Conservation (phyloP, 192 early-diverging fungal genomes). For the Podila horticola region DNA sequence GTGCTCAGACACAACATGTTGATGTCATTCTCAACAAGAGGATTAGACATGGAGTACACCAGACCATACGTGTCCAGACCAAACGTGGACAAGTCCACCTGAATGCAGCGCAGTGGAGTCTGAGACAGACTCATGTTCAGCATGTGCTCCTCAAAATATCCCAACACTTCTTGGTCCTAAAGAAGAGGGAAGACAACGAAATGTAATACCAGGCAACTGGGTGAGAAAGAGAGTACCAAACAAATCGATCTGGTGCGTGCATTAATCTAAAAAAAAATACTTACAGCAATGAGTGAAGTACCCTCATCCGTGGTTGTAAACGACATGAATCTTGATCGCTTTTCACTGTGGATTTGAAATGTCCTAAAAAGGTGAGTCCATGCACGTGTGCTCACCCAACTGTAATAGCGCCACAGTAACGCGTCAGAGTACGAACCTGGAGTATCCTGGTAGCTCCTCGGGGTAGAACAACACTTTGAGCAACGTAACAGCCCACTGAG, state of each 20-base stretch:
- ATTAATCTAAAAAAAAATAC: background rate
- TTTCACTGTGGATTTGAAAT: constrained; percentile 1
- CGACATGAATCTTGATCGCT: constrained; percentile 58
- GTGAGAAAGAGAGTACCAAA: background rate
- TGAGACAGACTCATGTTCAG: constrained; percentile 52
- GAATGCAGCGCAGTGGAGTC: constrained; percentile 63
- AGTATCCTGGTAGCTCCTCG: constrained; percentile 34
- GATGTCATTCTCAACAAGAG: constrained; percentile 55
- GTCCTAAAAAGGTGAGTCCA: background rate
- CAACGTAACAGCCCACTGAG: constrained; percentile 57
- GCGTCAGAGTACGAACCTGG: background rate
- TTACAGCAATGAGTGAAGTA: constrained; percentile 61
- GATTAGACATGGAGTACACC: constrained; percentile 70
- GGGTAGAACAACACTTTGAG: constrained; percentile 68
- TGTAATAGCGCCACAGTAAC: background rate
- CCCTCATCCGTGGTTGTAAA: constrained; percentile 68
- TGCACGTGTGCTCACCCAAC: background rate
- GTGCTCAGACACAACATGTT: constrained; percentile 70
- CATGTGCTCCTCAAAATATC: constrained; percentile 53
- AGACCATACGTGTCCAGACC: constrained; percentile 69
- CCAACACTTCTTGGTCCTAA: constrained; percentile 59
- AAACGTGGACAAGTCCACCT: constrained; percentile 65
- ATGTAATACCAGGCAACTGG: background rate
- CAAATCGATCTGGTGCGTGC: background rate
- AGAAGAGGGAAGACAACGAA: background rate